phyloP scores from a whole-genome alignment of 129 eudicot genomes.

The carrot (Daucus carota) region DH1_v3.0 NC_030387.2:31797001-31797500 shows the following conservation, averaged over 20 bases:
- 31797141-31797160: conserved; percentile 18
- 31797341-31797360: conserved; percentile 31
- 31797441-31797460: conserved; percentile 53
- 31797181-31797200: conserved; percentile 22
- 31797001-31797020: conserved; percentile 27
- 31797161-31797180: conserved; percentile 9
- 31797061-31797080: conserved; percentile 7
- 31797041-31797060: conserved; percentile 8
- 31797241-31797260: conserved; percentile 31
- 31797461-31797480: conserved; percentile 33
- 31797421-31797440: conserved; percentile 79
- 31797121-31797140: conserved; percentile 9
- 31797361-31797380: conserved; percentile 49
- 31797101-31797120: conserved; percentile 17
- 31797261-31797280: conserved; percentile 60
- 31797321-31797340: conserved; percentile 31
- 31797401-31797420: conserved; percentile 73
- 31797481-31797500: conserved; percentile 35
- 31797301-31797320: conserved; percentile 65
- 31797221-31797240: conserved; percentile 30
- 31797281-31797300: conserved; percentile 39
- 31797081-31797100: conserved; percentile 24
- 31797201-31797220: conserved; percentile 27
- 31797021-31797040: conserved; percentile 9
- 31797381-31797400: conserved; percentile 74